Base-by-base conservation (phyloP, 257 asterid species). In the Ilex aquifolium region DNA sequence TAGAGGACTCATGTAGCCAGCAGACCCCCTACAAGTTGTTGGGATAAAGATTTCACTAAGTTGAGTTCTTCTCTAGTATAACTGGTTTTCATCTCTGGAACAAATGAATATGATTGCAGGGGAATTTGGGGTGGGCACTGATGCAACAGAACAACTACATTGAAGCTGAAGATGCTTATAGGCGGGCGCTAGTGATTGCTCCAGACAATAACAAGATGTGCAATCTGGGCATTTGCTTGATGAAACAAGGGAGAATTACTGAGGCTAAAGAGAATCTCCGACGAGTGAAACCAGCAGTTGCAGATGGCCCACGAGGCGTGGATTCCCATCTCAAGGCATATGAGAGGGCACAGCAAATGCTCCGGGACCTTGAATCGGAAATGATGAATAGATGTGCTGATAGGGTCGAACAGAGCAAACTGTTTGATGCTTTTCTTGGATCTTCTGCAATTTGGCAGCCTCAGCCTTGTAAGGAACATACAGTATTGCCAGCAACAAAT, bases 401-500 rank as follows among this genome's bases (percentile, higher is more conserved):
- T 67, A 73, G 86, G 13, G 90, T 85, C 3, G 87, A 92, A 54
- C 95, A 89, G 62, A 78, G 96, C 1, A 87, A 75, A 62, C 75
- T 86, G 5, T 92, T 92, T 56, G 96, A 92, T 15, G 83, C 96
- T 1, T 87, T 92, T 64, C 60, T 92, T 60, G 96, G 95, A 21
- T 83, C 97, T 31, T 89, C 99, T 1, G 95, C 95, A 7, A 81
- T 89, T 60, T 92, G 99, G 99, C 99, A 92, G 77, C 99, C 99
- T 50, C 96, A 87, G 72, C 99, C 97, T 44, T 92, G 97, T 82
- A 85, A 74, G 61, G 96, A 90, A 31, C 78, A 73, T 36, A 52
- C 11, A 46, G 32, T n/a, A 17, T 4, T 32, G 7, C 29, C 62
- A 0, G 10, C 46, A 14, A 13, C 66, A 44, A 60, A 67, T 17